These are phyloP conservation scores for Eucalyptus curtisii DNA, from an alignment of 345 rosid species.

Conservation along the genomic window DNA sequence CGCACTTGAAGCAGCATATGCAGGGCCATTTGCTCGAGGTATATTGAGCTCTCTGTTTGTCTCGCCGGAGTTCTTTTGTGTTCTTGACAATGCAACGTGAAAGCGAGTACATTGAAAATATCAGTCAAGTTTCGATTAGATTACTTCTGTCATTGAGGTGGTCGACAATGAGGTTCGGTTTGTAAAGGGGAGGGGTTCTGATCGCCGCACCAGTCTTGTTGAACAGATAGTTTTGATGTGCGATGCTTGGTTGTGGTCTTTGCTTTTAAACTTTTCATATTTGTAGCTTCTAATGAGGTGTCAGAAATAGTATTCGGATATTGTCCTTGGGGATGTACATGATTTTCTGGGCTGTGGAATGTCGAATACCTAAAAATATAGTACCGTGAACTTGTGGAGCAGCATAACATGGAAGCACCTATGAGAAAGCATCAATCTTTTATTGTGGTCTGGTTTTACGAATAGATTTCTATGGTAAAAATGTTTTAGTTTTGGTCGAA, in stretches of 20 bases:
- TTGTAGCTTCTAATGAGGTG: background rate
- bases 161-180: background rate
- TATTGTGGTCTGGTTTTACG: background rate
- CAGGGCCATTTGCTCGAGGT: slow-evolving; percentile 80
- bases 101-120: background rate
- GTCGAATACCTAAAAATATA: background rate
- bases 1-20: slow-evolving; percentile 75
- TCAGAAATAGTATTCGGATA: fast-evolving
- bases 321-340: background rate
- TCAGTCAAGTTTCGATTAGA: background rate
- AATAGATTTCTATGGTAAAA: background rate
- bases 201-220: background rate
- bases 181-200: background rate
- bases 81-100: background rate
- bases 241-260: background rate
- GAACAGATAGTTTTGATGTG: background rate
- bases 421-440: background rate
- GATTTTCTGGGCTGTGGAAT: background rate
- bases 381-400: background rate
- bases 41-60: background rate
- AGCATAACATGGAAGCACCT: background rate
- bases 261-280: background rate
- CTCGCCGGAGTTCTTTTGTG: fast-evolving
- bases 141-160: background rate
- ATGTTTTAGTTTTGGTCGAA: background rate